phyloP scores from a whole-genome alignment of 768 basidiomycete genomes.

The Pisolithus sp. region DNA sequence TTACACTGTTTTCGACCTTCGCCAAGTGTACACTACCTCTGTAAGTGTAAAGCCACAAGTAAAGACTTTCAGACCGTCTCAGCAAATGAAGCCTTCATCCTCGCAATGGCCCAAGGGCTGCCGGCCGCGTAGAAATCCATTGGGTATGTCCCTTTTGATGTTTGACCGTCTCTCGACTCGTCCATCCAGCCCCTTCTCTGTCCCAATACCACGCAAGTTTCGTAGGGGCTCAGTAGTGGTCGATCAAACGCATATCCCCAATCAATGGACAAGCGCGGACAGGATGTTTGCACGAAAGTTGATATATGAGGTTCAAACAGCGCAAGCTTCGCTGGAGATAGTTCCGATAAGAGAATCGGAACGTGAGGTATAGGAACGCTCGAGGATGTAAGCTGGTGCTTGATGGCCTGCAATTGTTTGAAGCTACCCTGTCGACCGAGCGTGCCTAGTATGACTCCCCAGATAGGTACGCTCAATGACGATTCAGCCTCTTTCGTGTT shows the following conservation, averaged over 20 bases:
- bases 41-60: background rate
- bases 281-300: slow-evolving; percentile 93
- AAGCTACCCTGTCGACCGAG: slow-evolving; percentile 92
- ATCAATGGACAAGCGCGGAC: slow-evolving; percentile 93
- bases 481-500: slow-evolving; percentile 2
- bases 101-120: slow-evolving; percentile 68
- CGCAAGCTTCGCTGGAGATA: slow-evolving; percentile 91
- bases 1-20: no score
- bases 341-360: slow-evolving; percentile 89
- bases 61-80: background rate
- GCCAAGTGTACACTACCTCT: background rate
- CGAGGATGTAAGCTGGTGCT: slow-evolving; percentile 55
- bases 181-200: slow-evolving; percentile 62
- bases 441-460: slow-evolving; percentile 94
- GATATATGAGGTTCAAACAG: slow-evolving; percentile 78
- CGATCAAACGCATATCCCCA: slow-evolving; percentile 96
- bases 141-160: slow-evolving; percentile 50
- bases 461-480: slow-evolving; percentile 33
- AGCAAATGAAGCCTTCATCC: slow-evolving; percentile 46
- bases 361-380: slow-evolving; percentile 63
- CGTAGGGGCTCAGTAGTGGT: slow-evolving; percentile 90
- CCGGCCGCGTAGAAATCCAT: slow-evolving; percentile 96
- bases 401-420: slow-evolving; percentile 82
- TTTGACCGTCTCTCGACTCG: slow-evolving; percentile 16
- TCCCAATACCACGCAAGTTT: slow-evolving; percentile 78